Conservation (phyloP, 345 rosid species). For the Citrus hindsii region DNA sequence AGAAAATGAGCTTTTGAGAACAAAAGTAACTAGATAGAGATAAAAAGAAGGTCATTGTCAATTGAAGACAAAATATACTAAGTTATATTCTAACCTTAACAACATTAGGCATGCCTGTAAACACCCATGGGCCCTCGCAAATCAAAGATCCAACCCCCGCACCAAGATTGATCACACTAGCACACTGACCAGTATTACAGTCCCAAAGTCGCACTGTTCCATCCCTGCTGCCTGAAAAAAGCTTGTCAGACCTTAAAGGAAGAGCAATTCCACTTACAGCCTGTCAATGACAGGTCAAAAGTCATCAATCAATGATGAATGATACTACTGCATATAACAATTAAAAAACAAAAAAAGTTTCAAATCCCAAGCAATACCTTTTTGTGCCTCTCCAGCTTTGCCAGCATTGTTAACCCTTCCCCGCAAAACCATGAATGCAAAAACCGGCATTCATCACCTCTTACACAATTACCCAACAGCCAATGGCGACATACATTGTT, state of each 20-base stretch:
- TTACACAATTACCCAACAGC: slow-evolving; percentile 26
- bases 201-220: slow-evolving; percentile 52
- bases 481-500: slow-evolving; percentile 19
- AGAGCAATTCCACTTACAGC: slow-evolving; percentile 47
- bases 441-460: slow-evolving; percentile 29
- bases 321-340: not conserved
- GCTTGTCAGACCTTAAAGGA: slow-evolving; percentile 52
- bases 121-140: slow-evolving; percentile 59
- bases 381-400: slow-evolving; percentile 31
- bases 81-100: slow-evolving; percentile 40
- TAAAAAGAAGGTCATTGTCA: not conserved
- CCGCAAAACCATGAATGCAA: slow-evolving; percentile 28
- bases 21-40: not conserved
- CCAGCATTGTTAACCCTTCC: slow-evolving; percentile 27
- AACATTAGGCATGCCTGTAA: slow-evolving; percentile 48
- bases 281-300: slow-evolving; percentile 6
- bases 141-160: slow-evolving; percentile 47
- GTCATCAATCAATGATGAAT: not conserved
- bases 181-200: slow-evolving; percentile 48
- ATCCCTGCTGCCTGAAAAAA: slow-evolving; percentile 49
- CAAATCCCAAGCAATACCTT: slow-evolving; percentile 21
- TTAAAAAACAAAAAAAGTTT: no score
- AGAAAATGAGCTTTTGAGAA: not conserved
- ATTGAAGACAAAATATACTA: not conserved
- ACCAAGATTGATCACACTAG: slow-evolving; percentile 27